Percentiles rank a stretch among this genome's conserved stretches.
These are phyloP conservation scores for Penstemon eatonii DNA, from an alignment of 257 asterid species.

Conservation along the genomic window DNA sequence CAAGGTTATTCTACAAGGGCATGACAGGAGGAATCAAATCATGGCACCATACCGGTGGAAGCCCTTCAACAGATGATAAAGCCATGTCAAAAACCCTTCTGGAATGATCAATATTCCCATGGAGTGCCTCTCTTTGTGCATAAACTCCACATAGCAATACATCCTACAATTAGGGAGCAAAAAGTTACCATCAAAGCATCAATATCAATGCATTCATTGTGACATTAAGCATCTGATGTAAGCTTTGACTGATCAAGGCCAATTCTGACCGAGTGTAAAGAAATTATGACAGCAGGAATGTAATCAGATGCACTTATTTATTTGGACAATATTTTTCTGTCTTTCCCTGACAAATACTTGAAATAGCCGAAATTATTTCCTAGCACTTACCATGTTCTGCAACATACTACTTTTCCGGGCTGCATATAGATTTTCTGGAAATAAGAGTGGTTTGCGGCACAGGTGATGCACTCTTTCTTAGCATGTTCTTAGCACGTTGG, in stretches of 20 bases:
- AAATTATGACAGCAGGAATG: background rate
- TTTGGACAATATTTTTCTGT: background rate
- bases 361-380: background rate
- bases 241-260: conserved; percentile 13
- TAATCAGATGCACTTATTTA: conserved; percentile 10
- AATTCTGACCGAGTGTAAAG: background rate
- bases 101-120: conserved; percentile 80
- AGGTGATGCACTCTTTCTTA: background rate
- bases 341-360: background rate
- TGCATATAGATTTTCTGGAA: no score
- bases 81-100: conserved; percentile 98
- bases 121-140: conserved; percentile 86
- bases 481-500: background rate
- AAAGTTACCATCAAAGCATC: conserved; percentile 18
- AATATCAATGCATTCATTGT: conserved; percentile 20
- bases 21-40: background rate
- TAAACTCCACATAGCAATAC: conserved; percentile 92
- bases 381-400: no score
- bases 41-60: conserved; percentile 58
- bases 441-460: background rate
- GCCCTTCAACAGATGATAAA: conserved; percentile 77
- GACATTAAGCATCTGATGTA: conserved; percentile 18
- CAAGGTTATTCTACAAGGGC: background rate
- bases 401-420: no score
- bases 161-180: conserved; percentile 57